These are phyloP conservation scores for Luzula sylvatica DNA, from an alignment of 176 grass and related monocot species.

Conservation along the genomic window DNA sequence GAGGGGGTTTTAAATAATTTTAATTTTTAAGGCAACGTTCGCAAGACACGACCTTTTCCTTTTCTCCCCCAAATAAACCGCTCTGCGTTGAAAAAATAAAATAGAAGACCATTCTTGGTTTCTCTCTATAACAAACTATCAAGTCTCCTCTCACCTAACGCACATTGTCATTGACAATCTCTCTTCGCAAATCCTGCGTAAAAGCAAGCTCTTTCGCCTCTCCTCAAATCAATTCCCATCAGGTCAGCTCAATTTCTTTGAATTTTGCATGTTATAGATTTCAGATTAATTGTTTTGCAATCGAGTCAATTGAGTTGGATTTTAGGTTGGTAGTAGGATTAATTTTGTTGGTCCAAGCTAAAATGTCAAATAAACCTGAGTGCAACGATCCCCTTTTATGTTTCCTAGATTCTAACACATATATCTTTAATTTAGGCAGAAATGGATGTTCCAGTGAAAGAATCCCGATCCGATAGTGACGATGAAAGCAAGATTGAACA, in stretches of 20 bases:
- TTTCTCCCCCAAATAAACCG: neutral
- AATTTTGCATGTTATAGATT: too few relatives aligned
- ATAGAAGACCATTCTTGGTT: neutral
- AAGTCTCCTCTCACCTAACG: neutral
- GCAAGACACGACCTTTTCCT: neutral
- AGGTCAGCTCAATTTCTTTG: constrained; percentile 1
- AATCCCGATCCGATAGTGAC: neutral
- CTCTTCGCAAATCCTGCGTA: neutral
- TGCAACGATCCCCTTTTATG: neutral
- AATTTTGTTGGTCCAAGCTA: too few relatives aligned
- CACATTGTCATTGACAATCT: neutral
- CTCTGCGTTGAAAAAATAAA: constrained; percentile 18
- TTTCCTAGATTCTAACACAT: constrained; percentile 4
- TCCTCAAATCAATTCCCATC: neutral
- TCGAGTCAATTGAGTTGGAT: too few relatives aligned
- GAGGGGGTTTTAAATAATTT: too few relatives aligned
- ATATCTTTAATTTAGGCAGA: neutral
- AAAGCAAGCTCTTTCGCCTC: neutral
- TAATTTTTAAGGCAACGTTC: too few relatives aligned
- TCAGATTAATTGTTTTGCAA: too few relatives aligned
- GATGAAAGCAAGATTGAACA: neutral
- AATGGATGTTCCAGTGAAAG: neutral
- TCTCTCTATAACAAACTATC: neutral
- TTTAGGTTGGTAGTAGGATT: too few relatives aligned
- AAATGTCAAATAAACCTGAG: too few relatives aligned